These are phyloP conservation scores for Malassezia japonica DNA, from an alignment of 1,284 basidiomycete genomes.

Conservation along the genomic window DNA sequence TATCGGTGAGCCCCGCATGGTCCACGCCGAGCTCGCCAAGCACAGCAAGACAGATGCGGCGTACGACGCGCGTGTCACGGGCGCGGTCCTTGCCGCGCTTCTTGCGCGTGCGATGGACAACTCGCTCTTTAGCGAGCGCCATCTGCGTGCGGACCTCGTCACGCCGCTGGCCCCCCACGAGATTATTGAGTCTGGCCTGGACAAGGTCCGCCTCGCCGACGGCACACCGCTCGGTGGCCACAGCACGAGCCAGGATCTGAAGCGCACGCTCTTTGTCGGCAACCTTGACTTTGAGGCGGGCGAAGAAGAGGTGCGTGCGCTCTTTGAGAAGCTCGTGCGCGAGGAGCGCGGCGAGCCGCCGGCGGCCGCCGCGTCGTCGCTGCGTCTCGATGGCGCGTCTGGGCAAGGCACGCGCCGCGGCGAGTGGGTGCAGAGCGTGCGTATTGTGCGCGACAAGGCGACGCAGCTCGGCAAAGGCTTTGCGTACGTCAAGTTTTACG, in stretches of 20 bases:
- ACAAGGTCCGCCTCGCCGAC: conserved; percentile 29
- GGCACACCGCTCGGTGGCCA: conserved; percentile 22
- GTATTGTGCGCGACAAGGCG: conserved; percentile 79
- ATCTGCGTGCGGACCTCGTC: conserved; percentile 41
- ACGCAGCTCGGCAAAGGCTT: conserved; percentile 97
- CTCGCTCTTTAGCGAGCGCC: conserved; percentile 61
- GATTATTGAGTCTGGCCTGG: conserved; percentile 34
- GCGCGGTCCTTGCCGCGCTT: conserved; percentile 57
- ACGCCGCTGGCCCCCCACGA: conserved; percentile 27
- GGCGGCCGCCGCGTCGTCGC: neutral
- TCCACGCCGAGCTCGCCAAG: neutral
- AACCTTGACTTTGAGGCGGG: conserved; percentile 83
- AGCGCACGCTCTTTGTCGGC: conserved; percentile 77
- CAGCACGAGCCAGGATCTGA: conserved; percentile 48
- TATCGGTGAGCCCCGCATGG: conserved; percentile 26
- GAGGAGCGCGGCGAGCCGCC: conserved; percentile 60
- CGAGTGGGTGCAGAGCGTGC: conserved; percentile 70
- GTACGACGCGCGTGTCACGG: conserved; percentile 24
- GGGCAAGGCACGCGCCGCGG: conserved; percentile 16
- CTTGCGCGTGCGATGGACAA: conserved; percentile 63
- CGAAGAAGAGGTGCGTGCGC: conserved; percentile 76
- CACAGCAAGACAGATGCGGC: neutral
- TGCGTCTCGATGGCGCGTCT: conserved; percentile 15
- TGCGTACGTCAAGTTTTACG: conserved; percentile 79
- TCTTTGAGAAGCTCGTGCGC: conserved; percentile 70